Base-by-base conservation (phyloP, 345 rosid species). In the Luvunga scandens region DNA sequence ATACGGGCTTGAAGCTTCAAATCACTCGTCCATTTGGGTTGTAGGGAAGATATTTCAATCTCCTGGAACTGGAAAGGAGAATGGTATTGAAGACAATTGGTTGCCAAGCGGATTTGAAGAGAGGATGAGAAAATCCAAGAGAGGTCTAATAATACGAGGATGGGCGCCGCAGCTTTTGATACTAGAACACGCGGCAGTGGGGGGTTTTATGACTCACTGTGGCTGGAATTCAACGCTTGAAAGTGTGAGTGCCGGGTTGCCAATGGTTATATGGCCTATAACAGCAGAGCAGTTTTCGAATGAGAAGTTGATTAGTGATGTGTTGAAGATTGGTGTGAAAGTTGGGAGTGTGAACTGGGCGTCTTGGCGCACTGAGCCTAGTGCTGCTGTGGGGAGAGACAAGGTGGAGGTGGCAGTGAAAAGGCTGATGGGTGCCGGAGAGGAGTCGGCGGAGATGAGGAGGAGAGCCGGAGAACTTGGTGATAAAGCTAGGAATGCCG, bases 91-190 rank as follows among this genome's bases (percentile, higher is more conserved):
- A 61, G 81, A 81, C 55, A 69, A 69, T 53, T 84, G 81, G 86
- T 19, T 86, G 8, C 89, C 86, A 0, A 6, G 3, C 21, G 90
- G 87, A 28, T 78, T 91, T 70, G 89, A 85, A 48, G 77, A 85
- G 53, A 81, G 84, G 60, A 79, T 80, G 9, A 56, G 65, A 65
- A 83, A 64, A 12, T 81, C 84, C 10, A 42, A 71, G 18, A 81
- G 55, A 12, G 89, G 90, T 33, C 25, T 88, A 13, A 77, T 90
- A 18, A 84, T 88, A 48, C 39, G 75, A n/a, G 91, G 90, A 27
- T 88, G 91, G 93, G 91, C 88, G 0, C 89, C 93, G 0, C 90
- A 89, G 69, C 16, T 86, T 68, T 24, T 86, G 81, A 86, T 89
- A 25, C 66, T 89, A 9, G 87, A 83, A 8, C 91, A 88, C 73